Evolutionary conservation across 345 rosid genomes (phyloP), one percentile per base, ranked within the genome.

Genomic region (Sisymbrium altissimum): DNA sequence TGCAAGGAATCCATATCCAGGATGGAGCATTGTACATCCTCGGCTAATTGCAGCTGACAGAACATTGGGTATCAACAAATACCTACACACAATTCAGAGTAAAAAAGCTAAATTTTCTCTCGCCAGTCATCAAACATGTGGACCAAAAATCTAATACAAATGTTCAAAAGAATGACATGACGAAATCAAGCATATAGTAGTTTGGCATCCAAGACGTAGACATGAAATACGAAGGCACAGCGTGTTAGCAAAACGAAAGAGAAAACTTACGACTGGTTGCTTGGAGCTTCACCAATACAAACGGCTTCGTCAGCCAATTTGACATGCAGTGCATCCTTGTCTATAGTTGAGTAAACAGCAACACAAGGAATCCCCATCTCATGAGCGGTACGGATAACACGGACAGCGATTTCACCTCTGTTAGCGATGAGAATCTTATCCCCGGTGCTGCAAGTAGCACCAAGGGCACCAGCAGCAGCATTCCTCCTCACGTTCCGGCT

Each of bases 271-370:
- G 97, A 92, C 75, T 95, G 97, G 73, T 79, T 95, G 81, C 99
- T 95, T 0, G 99, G 97, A 46, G 99, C 99, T 88, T 95, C 99
- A 57, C 99, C 99, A 13, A 95, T 95, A 73, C 99, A 95, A 78
- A 95, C 92, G 0, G 99, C 87, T 74, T 89, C 97, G 75, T 95
- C 97, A 64, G 99, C 97, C 81, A 95, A 79, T 76, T 92, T 91
- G 11, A 95, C 97, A 77, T 92, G 99, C 6, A 95, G 93, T 1
- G 97, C 99, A 71, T 92, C 99, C 81, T 88, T 95, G 56, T 95
- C 99, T 14, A 90, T 95, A 3, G 97, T 95, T 0, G 97, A 95
- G 78, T 95, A 95, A 52, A 95, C 97, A 75, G 97, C 96, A 66
- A 95, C 99, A 81, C 99, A 95, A 32, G 99, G 97, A 17, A 95